A percentile compares a stretch with the other conserved stretches of the same genome.
Conservation (phyloP, 345 rosid species). For the Pelargonium nanum region DNA sequence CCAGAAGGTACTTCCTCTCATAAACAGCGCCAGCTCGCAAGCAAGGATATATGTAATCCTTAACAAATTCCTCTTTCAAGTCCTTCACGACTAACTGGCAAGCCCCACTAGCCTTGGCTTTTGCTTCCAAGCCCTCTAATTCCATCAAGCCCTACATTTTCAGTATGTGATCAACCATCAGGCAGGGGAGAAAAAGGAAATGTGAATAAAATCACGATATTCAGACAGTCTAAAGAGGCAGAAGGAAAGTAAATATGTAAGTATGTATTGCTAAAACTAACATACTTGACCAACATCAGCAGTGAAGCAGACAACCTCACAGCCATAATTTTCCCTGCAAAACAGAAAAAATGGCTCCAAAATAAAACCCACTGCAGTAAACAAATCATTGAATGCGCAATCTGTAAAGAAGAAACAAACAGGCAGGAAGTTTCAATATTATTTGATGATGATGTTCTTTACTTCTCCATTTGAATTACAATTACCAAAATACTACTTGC, state of each 20-base stretch:
- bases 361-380: not conserved
- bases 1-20: slow-evolving; percentile 85
- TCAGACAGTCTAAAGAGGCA: not conserved
- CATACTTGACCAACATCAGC: slow-evolving; percentile 97
- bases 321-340: slow-evolving; percentile 88
- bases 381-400: not conserved
- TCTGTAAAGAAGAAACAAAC: not conserved
- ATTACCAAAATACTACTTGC: too few relatives aligned
- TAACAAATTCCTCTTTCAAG: slow-evolving; percentile 82
- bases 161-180: not conserved
- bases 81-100: slow-evolving; percentile 88
- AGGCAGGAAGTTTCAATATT: not conserved
- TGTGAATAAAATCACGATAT: not conserved
- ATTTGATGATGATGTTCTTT: not conserved
- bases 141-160: slow-evolving; percentile 64
- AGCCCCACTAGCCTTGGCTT: slow-evolving; percentile 96
- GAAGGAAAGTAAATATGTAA: not conserved
- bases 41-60: slow-evolving; percentile 79
- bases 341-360: slow-evolving; percentile 5
- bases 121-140: slow-evolving; percentile 83
- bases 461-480: not conserved
- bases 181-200: not conserved
- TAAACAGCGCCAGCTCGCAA: slow-evolving; percentile 89
- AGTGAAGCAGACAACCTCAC: slow-evolving; percentile 98
- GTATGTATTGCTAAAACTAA: not conserved